Evolutionary conservation across 345 rosid genomes (phyloP).

Genomic region (Gossypium stocksii): DNA sequence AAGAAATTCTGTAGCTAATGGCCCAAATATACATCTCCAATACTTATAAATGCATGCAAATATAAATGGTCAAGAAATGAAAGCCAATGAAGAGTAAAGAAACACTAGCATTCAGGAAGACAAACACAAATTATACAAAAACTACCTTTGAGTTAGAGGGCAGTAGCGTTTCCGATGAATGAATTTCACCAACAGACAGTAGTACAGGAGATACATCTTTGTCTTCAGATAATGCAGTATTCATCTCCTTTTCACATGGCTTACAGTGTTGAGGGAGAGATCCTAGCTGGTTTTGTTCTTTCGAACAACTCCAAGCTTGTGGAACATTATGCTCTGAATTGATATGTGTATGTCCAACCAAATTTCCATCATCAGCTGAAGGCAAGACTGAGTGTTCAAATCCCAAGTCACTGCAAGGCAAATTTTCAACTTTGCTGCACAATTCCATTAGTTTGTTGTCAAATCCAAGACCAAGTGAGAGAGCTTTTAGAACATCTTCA

Average conservation of each 20-base stretch:
- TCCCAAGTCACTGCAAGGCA: conserved; percentile 25
- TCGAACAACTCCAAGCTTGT: conserved; percentile 23
- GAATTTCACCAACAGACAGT: conserved; percentile 17
- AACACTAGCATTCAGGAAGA: not conserved
- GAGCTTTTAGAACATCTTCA: conserved; percentile 56
- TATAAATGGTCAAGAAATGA: conserved; percentile 1
- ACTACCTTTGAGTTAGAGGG: conserved; percentile 31
- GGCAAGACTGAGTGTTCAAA: conserved; percentile 26
- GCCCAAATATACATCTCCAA: not conserved
- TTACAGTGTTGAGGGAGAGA: conserved; percentile 25
- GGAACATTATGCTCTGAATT: conserved; percentile 26
- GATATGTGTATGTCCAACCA: conserved; percentile 29
- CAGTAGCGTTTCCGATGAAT: conserved; percentile 24
- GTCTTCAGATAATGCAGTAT: conserved; percentile 21
- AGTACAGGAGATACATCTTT: conserved; percentile 23
- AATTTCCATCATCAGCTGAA: conserved; percentile 23
- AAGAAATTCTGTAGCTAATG: not conserved
- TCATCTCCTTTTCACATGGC: conserved; percentile 19
- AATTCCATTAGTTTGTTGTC: conserved; percentile 42
- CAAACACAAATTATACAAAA: not conserved
- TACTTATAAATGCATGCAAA: not conserved
- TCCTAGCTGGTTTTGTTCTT: conserved; percentile 25
- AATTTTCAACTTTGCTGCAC: conserved; percentile 29
- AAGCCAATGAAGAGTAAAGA: not conserved
- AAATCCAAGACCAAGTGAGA: conserved; percentile 50